Evolutionary conservation across 2,329 filamentous ascomycete genomes (phyloP).

Genomic region (Cladophialophora psammophila): DNA sequence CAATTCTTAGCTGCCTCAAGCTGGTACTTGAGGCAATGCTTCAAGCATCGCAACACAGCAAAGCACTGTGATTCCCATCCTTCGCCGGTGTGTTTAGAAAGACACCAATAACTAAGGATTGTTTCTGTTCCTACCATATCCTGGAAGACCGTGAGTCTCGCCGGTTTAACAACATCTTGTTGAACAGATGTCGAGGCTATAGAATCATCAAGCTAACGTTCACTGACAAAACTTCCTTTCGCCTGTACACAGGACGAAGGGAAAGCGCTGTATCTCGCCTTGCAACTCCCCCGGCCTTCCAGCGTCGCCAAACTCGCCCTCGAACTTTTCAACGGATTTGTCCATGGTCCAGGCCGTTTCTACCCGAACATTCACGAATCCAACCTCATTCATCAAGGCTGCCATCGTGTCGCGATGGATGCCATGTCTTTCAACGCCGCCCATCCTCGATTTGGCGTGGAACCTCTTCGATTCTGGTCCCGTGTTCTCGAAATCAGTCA

Average conservation of each 20-base stretch:
- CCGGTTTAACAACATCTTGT: not conserved
- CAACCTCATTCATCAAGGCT: conserved; percentile 54
- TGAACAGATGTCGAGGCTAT: not conserved
- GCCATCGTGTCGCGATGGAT: conserved; percentile 54
- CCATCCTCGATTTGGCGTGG: conserved; percentile 61
- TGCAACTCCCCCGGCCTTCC: conserved; percentile 21
- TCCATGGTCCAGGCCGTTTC: conserved; percentile 58
- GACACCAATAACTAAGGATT: not conserved
- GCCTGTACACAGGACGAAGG: conserved; percentile 53
- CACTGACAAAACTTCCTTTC: conserved; percentile 33
- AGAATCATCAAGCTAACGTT: conserved; percentile 5
- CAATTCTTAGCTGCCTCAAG: not conserved
- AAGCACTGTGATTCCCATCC: not conserved
- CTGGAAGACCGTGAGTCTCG: not conserved
- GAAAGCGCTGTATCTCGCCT: conserved; percentile 50
- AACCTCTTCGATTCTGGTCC: conserved; percentile 61
- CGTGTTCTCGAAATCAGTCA: conserved; percentile 67
- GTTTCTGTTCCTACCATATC: not conserved
- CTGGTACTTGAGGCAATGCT: not conserved
- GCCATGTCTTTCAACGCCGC: conserved; percentile 63
- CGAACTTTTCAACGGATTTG: conserved; percentile 60
- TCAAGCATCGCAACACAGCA: not conserved
- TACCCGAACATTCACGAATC: conserved; percentile 59
- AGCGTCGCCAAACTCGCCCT: conserved; percentile 45
- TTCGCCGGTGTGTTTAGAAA: not conserved